Base-by-base conservation (phyloP, 2,329 filamentous ascomycete genomes). In the Aspergillus piperis region DNA sequence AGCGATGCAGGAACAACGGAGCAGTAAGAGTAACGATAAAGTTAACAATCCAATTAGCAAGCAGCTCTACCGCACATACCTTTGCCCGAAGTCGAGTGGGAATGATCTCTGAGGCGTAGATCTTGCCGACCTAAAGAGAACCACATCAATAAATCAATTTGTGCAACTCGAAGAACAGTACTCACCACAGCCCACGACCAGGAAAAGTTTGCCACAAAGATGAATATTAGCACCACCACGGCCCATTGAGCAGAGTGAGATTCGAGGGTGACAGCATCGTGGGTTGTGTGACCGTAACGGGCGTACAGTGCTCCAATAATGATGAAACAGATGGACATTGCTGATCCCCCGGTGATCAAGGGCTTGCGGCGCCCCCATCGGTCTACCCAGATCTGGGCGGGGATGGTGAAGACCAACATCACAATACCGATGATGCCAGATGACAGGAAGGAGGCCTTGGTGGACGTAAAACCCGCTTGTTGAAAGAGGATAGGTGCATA, bases 401-500 rank as follows among this genome's bases (percentile, higher is more conserved):
- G 67, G 51, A 64, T 66, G 1, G 71, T 73, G 56, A 71, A 69
- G n/a, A 72, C 61, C 30, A 73, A 65, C 30, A 72, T 58, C 8
- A 72, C 64, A 11, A 70, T 68, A 1, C 71, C 71, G 30, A 69
- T 66, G 8, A 73, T 65, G 1, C 71, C 71, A 11, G 71, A 72
- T 8, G 71, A 69, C 0, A 73, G 63, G 8, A 73, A 64, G 0
- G 70, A 71, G 3, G 65, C 58, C 3, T 61, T 61, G 1, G 63
- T 68, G 3, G 49, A 63, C 10, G 56, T 60, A 17, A 73, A 64
- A 2, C 71, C 71, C 17, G 70, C 70, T 54, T 72, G 69, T 44
- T 68, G 63, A 54, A 73, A 73, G 4, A 73, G 61, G 25, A 71
- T 70, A 0, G 71, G 70, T 0, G 71, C 71, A 36, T 73, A 73